phyloP scores from a whole-genome alignment of 306 rosid species.

The Corylus avellana region DNA sequence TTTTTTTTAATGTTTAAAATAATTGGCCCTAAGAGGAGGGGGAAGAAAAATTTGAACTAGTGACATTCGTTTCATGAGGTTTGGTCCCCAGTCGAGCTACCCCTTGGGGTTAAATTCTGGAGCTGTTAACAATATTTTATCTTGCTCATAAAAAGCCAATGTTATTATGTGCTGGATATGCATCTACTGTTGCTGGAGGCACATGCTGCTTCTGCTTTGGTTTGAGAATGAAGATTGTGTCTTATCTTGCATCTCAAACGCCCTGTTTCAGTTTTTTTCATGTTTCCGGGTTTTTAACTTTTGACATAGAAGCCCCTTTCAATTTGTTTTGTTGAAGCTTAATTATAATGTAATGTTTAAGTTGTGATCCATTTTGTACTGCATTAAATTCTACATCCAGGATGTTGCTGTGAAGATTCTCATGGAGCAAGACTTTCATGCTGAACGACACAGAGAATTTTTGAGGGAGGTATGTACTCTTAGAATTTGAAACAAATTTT shows the following conservation, averaged over 20 bases:
- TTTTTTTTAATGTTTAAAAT: too few species aligned
- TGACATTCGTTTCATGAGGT: too few species aligned
- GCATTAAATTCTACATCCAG: slow-evolving; percentile 42
- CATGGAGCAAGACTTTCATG: slow-evolving; percentile 95
- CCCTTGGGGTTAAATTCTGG: background rate
- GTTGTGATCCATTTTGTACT: slow-evolving; percentile 6
- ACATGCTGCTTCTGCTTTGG: background rate
- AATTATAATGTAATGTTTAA: slow-evolving; percentile 17
- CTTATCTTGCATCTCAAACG: slow-evolving; percentile 10
- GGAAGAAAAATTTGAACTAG: too few species aligned
- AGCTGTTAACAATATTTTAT: background rate
- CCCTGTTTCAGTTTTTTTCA: background rate
- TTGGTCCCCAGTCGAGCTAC: too few species aligned
- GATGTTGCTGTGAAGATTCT: slow-evolving; percentile 99
- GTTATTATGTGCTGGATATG: background rate
- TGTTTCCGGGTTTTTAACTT: slow-evolving; percentile 9
- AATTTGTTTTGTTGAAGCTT: slow-evolving; percentile 20
- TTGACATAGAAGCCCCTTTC: slow-evolving; percentile 20
- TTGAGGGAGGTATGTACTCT: slow-evolving; percentile 75
- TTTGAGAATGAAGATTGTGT: background rate
- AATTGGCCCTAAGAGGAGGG: too few species aligned
- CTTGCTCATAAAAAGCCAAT: too few species aligned
- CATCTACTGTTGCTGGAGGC: background rate
- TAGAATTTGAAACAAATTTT: slow-evolving; percentile 22
- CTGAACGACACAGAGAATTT: slow-evolving; percentile 85